Conservation (phyloP, 306 rosid species). For the Inga leiocalycina region DNA sequence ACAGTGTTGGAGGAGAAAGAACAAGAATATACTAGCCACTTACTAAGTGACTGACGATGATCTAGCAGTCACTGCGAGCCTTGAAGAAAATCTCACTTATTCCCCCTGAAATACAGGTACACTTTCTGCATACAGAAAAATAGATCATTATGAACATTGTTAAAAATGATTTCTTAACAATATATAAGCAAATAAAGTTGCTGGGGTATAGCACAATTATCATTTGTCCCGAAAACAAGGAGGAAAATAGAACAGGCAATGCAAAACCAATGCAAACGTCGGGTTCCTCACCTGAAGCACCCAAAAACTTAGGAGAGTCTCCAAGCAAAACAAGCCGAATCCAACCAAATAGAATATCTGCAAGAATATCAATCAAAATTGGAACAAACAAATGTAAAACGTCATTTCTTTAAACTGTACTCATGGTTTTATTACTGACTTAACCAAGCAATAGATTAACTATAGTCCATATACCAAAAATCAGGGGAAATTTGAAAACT, state of each 20-base stretch:
- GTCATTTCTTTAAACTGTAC: neutral
- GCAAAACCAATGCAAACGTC: neutral
- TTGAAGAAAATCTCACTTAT: slow-evolving; percentile 56
- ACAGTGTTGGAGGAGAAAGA: neutral
- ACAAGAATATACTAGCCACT: slow-evolving; percentile 48
- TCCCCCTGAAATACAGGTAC: slow-evolving; percentile 88
- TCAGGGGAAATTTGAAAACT: neutral
- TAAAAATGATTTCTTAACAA: neutral
- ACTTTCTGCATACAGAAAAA: slow-evolving; percentile 69
- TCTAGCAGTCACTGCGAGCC: slow-evolving; percentile 30
- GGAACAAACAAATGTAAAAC: neutral
- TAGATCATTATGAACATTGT: neutral
- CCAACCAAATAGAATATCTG: slow-evolving; percentile 94
- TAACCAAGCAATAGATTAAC: neutral
- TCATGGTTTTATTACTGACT: neutral
- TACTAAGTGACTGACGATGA: slow-evolving; percentile 16
- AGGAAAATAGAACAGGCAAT: slow-evolving; percentile 19
- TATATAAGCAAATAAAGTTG: neutral
- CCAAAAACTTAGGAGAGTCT: slow-evolving; percentile 91
- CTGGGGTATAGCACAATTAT: neutral
- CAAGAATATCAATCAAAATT: slow-evolving; percentile 22
- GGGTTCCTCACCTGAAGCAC: slow-evolving; percentile 76
- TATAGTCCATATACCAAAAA: neutral
- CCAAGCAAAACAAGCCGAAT: slow-evolving; percentile 94
- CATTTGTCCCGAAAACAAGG: neutral